Percentiles rank a stretch among this genome's conserved stretches.
Conservation (phyloP, 1,284 basidiomycete genomes). For the Leucoagaricus sp. region DNA sequence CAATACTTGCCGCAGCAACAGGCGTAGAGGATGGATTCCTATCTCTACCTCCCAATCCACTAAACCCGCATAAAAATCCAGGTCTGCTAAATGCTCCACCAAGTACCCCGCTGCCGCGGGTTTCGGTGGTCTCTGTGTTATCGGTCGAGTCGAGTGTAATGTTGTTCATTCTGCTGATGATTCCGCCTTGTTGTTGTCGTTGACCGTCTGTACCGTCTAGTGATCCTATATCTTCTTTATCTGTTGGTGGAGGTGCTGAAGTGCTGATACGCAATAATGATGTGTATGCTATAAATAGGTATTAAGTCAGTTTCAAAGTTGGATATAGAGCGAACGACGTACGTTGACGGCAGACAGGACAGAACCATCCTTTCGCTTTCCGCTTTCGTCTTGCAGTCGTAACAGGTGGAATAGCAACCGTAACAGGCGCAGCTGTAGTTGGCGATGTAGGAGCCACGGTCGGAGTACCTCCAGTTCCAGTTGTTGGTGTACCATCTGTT, state of each 20-base stretch:
- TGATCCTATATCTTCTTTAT: slow-evolving; percentile 1
- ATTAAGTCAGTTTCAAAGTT: not conserved
- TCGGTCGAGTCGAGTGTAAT: not conserved
- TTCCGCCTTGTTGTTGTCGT: slow-evolving; percentile 10
- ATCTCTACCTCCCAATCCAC: slow-evolving; percentile 24
- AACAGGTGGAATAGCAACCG: slow-evolving; percentile 21
- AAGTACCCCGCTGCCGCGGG: slow-evolving; percentile 24
- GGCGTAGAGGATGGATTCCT: not conserved
- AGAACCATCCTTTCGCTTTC: slow-evolving; percentile 94
- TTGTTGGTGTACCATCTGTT: slow-evolving; percentile 5
- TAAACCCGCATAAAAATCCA: slow-evolving; percentile 35
- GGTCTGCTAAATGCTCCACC: slow-evolving; percentile 25
- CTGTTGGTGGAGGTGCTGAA: slow-evolving; percentile 48
- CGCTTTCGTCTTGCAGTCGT: slow-evolving; percentile 62
- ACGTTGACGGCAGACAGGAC: slow-evolving; percentile 88
- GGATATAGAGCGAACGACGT: slow-evolving; percentile 20
- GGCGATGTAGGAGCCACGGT: slow-evolving; percentile 13
- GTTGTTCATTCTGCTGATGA: not conserved
- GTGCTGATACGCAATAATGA: slow-evolving; percentile 85
- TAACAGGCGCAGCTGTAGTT: slow-evolving; percentile 17
- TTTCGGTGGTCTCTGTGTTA: slow-evolving; percentile 18
- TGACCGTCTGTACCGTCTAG: not conserved
- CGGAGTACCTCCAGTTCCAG: slow-evolving; percentile 18
- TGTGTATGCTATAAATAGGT: slow-evolving; percentile 67
- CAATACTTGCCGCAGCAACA: no score